Percentiles rank a stretch among this genome's conserved stretches.
phyloP scores from a whole-genome alignment of 192 early-diverging fungal species.

The Ramicandelaber brevisporus region DNA sequence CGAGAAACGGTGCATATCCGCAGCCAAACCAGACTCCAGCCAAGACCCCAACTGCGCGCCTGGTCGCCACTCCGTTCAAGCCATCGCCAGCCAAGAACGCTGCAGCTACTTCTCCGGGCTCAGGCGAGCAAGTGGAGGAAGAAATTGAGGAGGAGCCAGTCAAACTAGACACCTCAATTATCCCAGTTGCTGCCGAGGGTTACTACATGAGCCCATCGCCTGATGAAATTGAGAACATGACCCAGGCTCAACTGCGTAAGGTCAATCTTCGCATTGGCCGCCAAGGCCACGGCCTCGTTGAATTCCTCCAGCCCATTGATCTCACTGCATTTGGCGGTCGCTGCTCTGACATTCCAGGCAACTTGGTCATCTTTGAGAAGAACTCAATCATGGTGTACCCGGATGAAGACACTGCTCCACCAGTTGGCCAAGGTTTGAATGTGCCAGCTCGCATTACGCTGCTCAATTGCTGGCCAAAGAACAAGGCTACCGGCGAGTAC shows the following conservation, averaged over 20 bases:
- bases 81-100: no score
- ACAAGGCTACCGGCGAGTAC: constrained; percentile 38
- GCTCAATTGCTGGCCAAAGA: constrained; percentile 58
- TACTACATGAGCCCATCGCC: constrained; percentile 62
- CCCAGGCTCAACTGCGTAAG: constrained; percentile 30
- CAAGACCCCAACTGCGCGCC: constrained; percentile 1
- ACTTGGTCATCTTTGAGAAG: constrained; percentile 44
- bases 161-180: constrained; percentile 3
- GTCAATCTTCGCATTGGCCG: constrained; percentile 53
- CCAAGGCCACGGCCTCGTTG: constrained; percentile 40
- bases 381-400: constrained; percentile 60
- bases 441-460: constrained; percentile 57
- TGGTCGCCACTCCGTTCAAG: no score
- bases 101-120: no score
- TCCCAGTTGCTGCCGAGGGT: constrained; percentile 1
- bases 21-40: constrained; percentile 1
- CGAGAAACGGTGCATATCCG: no score
- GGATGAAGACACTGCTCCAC: constrained; percentile 48
- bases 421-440: constrained; percentile 67
- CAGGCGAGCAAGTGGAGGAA: background rate
- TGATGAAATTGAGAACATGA: constrained; percentile 38
- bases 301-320: constrained; percentile 61
- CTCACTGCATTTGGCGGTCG: constrained; percentile 24
- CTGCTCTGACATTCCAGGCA: constrained; percentile 45
- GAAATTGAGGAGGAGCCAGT: constrained; percentile 9